These are phyloP conservation scores for Mortierella sp. DNA, from an alignment of 371 early-diverging fungal genomes.

Conservation along the genomic window DNA sequence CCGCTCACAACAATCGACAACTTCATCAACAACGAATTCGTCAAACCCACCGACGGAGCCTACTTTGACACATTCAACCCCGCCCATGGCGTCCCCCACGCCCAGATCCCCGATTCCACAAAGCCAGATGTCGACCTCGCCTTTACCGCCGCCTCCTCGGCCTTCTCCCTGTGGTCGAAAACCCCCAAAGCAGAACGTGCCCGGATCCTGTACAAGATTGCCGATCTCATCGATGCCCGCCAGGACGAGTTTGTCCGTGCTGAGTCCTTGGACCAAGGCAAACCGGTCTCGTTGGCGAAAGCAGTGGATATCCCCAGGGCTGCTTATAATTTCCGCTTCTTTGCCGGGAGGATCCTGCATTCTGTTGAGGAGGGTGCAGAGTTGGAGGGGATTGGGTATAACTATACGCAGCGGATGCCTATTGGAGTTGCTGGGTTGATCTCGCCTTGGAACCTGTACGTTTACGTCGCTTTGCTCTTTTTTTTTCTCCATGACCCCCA, in stretches of 20 bases:
- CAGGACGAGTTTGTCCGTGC: conserved; percentile 63
- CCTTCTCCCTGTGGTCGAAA: conserved; percentile 76
- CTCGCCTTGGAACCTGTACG: conserved; percentile 77
- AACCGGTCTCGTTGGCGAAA: conserved; percentile 71
- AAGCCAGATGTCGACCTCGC: conserved; percentile 74
- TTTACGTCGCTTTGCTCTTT: not conserved
- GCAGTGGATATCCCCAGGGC: conserved; percentile 79
- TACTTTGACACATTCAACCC: conserved; percentile 76
- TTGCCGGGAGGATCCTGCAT: conserved; percentile 67
- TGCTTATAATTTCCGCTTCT: conserved; percentile 78
- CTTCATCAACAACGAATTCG: conserved; percentile 73
- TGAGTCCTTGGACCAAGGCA: conserved; percentile 77
- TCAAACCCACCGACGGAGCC: conserved; percentile 57
- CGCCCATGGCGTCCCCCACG: conserved; percentile 65
- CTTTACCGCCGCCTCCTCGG: conserved; percentile 71
- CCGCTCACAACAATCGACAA: conserved; percentile 57
- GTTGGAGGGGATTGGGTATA: conserved; percentile 42
- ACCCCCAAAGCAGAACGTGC: conserved; percentile 65
- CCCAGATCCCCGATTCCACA: conserved; percentile 73
- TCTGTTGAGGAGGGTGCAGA: conserved; percentile 55
- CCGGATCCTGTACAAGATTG: conserved; percentile 65
- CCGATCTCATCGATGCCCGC: conserved; percentile 71
- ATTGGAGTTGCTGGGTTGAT: conserved; percentile 81
- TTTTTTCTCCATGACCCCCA: not conserved
- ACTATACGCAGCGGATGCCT: conserved; percentile 68